Conservation (phyloP, 164 flowering plant genomes). For the Tinospora cordifolia region DNA sequence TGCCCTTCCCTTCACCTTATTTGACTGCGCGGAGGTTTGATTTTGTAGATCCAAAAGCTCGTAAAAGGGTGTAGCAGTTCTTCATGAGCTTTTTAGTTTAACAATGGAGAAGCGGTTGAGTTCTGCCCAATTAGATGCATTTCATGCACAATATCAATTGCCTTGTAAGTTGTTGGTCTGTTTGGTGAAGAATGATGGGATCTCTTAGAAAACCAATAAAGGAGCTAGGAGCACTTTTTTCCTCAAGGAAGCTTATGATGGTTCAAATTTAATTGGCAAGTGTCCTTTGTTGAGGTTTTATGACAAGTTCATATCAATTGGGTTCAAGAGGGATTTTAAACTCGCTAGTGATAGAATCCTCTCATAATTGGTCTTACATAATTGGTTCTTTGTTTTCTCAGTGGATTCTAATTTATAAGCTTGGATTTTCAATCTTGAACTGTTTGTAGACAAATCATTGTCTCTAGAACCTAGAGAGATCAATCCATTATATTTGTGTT, state of each 20-base stretch:
- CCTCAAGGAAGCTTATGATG: constrained; percentile 29
- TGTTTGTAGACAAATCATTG: no score
- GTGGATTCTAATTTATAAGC: no score
- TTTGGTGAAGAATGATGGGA: constrained; percentile 76
- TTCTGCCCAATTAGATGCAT: constrained; percentile 70
- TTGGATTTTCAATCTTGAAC: no score
- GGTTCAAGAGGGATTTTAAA: constrained; percentile 43
- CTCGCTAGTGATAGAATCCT: neutral
- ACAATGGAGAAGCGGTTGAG: constrained; percentile 85
- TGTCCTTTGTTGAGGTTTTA: constrained; percentile 59
- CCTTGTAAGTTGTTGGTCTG: constrained; percentile 31
- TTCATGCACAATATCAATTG: constrained; percentile 56
- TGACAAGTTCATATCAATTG: constrained; percentile 59
- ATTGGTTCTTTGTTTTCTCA: no score
- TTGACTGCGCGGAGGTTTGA: constrained; percentile 79
- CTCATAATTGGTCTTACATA: no score
- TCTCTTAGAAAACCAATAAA: constrained; percentile 88
- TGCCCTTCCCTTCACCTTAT: constrained; percentile 95
- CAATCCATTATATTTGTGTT: no score
- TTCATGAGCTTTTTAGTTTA: constrained; percentile 89
- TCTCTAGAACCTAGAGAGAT: no score
- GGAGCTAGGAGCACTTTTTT: constrained; percentile 75
- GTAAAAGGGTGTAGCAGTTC: constrained; percentile 82
- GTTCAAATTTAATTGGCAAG: constrained; percentile 48
- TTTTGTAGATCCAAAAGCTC: constrained; percentile 52